Evolutionary conservation across 176 grass and related monocot species (phyloP).

Genomic region (Hsuehochloa calcarea): DNA sequence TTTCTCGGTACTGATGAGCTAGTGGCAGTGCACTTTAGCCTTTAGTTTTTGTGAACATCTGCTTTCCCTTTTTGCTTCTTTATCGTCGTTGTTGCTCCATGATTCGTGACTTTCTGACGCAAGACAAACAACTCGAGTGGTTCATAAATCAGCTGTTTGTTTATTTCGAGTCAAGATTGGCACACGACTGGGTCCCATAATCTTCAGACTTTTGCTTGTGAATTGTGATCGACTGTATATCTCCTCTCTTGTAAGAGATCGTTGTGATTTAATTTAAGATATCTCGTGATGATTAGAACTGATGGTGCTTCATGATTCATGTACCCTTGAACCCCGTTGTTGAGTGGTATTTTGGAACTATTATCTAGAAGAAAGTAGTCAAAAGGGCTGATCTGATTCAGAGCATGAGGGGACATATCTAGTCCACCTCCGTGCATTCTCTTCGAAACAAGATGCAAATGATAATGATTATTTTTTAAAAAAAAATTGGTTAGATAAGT

Average conservation of each 20-base stretch:
- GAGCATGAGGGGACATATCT: background rate
- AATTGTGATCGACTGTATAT: background rate
- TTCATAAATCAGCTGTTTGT: background rate
- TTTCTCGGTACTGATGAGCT: too few species aligned
- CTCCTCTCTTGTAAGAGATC: background rate
- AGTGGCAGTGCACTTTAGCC: slow-evolving; percentile 29
- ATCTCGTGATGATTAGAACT: slow-evolving; percentile 6
- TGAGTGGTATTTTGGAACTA: background rate
- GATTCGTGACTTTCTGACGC: slow-evolving; percentile 21
- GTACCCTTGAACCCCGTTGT: background rate
- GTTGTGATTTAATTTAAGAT: background rate
- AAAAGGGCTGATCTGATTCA: background rate
- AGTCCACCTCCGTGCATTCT: too few species aligned
- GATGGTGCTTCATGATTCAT: background rate
- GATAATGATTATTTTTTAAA: too few species aligned
- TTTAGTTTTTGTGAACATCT: background rate
- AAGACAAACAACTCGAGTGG: background rate
- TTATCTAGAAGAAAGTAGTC: background rate
- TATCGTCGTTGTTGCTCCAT: slow-evolving; percentile 14
- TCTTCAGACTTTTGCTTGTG: background rate
- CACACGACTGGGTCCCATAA: background rate
- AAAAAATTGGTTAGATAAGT: too few species aligned
- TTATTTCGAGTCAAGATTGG: background rate
- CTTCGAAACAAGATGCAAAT: too few species aligned
- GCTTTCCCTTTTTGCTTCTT: background rate